A percentile compares a stretch with the other conserved stretches of the same genome.
These are phyloP conservation scores for Verbena officinalis DNA, from an alignment of 257 asterid species.

Conservation along the genomic window DNA sequence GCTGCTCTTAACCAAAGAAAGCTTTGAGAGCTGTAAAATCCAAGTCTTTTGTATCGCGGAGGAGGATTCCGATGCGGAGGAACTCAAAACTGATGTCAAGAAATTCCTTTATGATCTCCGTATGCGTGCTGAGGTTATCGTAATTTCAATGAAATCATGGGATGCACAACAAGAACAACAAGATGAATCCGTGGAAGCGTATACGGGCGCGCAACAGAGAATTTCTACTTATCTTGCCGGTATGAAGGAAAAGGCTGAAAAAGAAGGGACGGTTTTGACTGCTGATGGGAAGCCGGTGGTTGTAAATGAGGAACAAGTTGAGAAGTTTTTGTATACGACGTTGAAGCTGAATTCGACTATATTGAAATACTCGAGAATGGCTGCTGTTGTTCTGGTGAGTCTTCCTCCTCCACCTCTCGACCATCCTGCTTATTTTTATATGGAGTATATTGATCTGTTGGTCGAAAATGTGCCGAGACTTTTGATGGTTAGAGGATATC, in stretches of 20 bases:
- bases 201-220: constrained; percentile 61
- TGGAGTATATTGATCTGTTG: constrained; percentile 95
- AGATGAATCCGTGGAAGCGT: constrained; percentile 84
- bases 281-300: constrained; percentile 82
- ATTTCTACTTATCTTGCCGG: constrained; percentile 49
- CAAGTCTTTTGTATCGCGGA: constrained; percentile 97
- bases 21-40: constrained; percentile 95
- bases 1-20: constrained; percentile 87
- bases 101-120: constrained; percentile 95
- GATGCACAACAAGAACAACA: constrained; percentile 73
- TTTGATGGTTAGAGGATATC: constrained; percentile 88
- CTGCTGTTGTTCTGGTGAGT: constrained; percentile 91
- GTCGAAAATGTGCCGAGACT: constrained; percentile 95
- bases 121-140: constrained; percentile 97
- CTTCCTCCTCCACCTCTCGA: constrained; percentile 90
- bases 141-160: constrained; percentile 93
- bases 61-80: constrained; percentile 96
- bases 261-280: constrained; percentile 57
- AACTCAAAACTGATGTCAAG: constrained; percentile 83
- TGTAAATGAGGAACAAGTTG: constrained; percentile 77
- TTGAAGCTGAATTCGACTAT: constrained; percentile 87
- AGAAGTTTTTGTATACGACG: constrained; percentile 78
- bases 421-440: constrained; percentile 86
- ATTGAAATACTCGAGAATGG: constrained; percentile 85
- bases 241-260: constrained; percentile 69